Evolutionary conservation across 139 green algal species (phyloP).

Genomic region (Volvox reticuliferus): DNA sequence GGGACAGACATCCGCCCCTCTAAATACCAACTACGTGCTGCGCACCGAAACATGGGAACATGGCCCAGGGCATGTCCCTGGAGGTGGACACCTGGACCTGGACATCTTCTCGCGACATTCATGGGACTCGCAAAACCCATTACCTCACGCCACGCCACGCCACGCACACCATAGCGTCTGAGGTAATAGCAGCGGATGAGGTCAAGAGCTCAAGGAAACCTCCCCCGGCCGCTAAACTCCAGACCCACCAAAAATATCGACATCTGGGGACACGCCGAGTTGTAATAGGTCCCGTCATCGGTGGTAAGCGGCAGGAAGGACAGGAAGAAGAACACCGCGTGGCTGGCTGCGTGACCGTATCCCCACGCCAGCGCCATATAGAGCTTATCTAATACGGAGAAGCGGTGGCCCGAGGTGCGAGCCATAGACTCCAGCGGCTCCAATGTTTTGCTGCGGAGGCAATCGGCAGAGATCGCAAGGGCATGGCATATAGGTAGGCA

Average conservation of each 20-base stretch:
- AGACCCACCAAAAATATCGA: constrained; percentile 58
- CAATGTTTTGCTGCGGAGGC: constrained; percentile 4
- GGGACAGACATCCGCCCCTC: too few relatives aligned
- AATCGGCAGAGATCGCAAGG: not conserved
- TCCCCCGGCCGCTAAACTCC: not conserved
- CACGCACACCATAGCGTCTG: too few relatives aligned
- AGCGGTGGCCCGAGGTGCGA: constrained; percentile 29
- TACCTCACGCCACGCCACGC: too few relatives aligned
- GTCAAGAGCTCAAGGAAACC: too few relatives aligned
- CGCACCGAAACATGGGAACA: too few relatives aligned
- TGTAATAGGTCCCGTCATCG: constrained; percentile 58
- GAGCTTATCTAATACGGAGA: constrained; percentile 62
- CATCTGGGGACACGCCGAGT: constrained; percentile 56
- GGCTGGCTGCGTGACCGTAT: constrained; percentile 64
- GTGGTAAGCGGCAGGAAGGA: constrained; percentile 65
- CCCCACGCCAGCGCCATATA: constrained; percentile 73
- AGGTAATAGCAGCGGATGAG: too few relatives aligned
- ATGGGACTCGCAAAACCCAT: too few relatives aligned
- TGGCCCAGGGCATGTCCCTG: too few relatives aligned
- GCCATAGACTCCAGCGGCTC: constrained; percentile 36
- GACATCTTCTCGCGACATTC: too few relatives aligned
- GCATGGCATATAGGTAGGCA: not conserved
- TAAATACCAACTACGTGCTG: too few relatives aligned
- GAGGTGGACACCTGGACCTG: too few relatives aligned
- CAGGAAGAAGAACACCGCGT: constrained; percentile 68